A percentile compares a stretch with the other conserved stretches of the same genome.
phyloP scores from a whole-genome alignment of 306 rosid genomes.

The Crotalaria pallida region DNA sequence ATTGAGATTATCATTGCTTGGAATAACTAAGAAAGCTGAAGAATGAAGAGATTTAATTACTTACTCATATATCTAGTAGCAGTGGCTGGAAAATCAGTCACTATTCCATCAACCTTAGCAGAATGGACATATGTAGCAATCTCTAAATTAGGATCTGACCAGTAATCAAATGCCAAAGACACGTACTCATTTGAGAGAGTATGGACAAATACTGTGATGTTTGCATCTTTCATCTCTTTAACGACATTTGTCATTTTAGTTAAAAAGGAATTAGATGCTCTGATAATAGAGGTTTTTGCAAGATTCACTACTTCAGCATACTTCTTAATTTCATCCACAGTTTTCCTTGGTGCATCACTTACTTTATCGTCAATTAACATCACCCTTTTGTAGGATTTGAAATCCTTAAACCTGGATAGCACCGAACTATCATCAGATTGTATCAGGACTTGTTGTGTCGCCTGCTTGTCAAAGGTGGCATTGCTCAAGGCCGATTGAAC shows the following conservation, averaged over 20 bases:
- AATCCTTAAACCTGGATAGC: slow-evolving; percentile 53
- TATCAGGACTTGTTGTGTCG: slow-evolving; percentile 59
- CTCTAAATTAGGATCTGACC: slow-evolving; percentile 62
- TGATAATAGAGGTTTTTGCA: slow-evolving; percentile 21
- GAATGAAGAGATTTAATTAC: slow-evolving; percentile 20
- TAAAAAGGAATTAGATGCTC: slow-evolving; percentile 19
- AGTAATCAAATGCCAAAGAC: slow-evolving; percentile 59
- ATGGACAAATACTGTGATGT: slow-evolving; percentile 47
- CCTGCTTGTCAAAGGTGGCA: slow-evolving; percentile 66
- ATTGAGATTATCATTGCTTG: neutral
- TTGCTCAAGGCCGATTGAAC: slow-evolving; percentile 50
- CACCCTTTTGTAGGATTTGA: slow-evolving; percentile 50
- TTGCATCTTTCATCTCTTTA: slow-evolving; percentile 49
- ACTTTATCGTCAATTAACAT: slow-evolving; percentile 24
- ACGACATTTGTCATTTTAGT: slow-evolving; percentile 36
- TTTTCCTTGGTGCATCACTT: slow-evolving; percentile 33
- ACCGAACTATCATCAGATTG: slow-evolving; percentile 86
- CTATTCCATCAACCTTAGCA: slow-evolving; percentile 52
- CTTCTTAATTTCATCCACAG: slow-evolving; percentile 61
- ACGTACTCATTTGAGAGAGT: slow-evolving; percentile 59
- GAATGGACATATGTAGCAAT: slow-evolving; percentile 47
- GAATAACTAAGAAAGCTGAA: neutral
- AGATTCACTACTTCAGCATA: slow-evolving; percentile 59
- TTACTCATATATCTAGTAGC: slow-evolving; percentile 64
- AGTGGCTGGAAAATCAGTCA: slow-evolving; percentile 75